phyloP scores from a whole-genome alignment of 2,329 filamentous ascomycete species.

The Alternaria ventricosa region DNA sequence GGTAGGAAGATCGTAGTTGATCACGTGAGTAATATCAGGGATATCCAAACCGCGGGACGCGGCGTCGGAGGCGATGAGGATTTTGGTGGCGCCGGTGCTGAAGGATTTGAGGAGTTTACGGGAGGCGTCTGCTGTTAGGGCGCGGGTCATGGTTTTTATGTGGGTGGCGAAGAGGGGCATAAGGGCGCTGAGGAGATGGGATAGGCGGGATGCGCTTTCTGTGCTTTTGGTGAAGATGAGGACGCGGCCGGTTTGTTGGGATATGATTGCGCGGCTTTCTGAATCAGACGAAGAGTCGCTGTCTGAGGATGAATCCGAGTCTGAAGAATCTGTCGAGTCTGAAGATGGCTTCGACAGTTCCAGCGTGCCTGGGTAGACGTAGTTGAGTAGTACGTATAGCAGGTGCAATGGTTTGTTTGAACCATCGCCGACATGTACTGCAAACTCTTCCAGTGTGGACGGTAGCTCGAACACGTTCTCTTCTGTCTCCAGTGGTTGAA shows the following conservation, averaged over 20 bases:
- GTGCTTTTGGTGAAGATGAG: conserved; percentile 92
- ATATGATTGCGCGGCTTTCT: conserved; percentile 14
- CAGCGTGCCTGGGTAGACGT: conserved; percentile 47
- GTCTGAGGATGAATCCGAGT: conserved; percentile 14
- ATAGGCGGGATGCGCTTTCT: conserved; percentile 85
- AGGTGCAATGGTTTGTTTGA: conserved; percentile 76
- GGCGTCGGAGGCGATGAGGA: conserved; percentile 91
- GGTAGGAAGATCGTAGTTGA: conserved; percentile 92
- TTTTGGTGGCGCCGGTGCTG: conserved; percentile 65
- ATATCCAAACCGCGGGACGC: conserved; percentile 90
- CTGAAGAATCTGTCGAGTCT: conserved; percentile 21
- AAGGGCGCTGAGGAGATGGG: conserved; percentile 75
- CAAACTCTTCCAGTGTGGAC: conserved; percentile 54
- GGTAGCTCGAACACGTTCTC: conserved; percentile 64
- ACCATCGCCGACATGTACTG: conserved; percentile 58
- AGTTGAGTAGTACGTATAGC: conserved; percentile 72
- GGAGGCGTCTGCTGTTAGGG: conserved; percentile 74
- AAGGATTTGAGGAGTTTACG: conserved; percentile 73
- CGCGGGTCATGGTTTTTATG: conserved; percentile 77
- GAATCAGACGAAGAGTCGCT: conserved; percentile 17
- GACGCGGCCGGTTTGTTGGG: conserved; percentile 50
- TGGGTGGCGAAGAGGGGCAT: conserved; percentile 63
- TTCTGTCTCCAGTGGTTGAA: conserved; percentile 29
- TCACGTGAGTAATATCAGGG: conserved; percentile 76
- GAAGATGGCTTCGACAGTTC: conserved; percentile 13